Evolutionary conservation across 2,329 filamentous ascomycete species (phyloP), one percentile per base, ranked within the genome.

Genomic region (Claviceps cyperi): DNA sequence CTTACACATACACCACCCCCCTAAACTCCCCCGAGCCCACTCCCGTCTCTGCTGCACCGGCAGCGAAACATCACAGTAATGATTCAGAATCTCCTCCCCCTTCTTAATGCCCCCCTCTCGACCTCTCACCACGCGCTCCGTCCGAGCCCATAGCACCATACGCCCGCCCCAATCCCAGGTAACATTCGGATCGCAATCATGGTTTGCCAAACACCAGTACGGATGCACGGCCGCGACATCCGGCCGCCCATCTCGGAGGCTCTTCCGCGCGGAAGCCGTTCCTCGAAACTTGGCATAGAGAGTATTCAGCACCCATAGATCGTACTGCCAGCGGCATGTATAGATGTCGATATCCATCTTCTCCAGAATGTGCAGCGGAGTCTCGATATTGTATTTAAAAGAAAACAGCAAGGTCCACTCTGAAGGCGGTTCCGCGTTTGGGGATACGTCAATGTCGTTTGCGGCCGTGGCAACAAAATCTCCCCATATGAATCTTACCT

Each of bases 171-270:
- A 96, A 60, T 94, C 86, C 92, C 92, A 98, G 3, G 78, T 78
- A 39, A 97, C 89, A 64, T 95, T 96, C 8, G 92, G 92, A 62
- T 95, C 82, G 67, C 92, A 98, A 64, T 89, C 88, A 64, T 98
- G 92, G 61, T 98, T 98, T 28, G 91, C 90, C 32, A 97, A 74
- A 66, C 90, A 97, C 89, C 92, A 98, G 58, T 94, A 80, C 2
- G 91, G 89, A 67, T 97, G 90, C 28, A 97, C 90, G 28, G 91
- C 91, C 28, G 87, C 88, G 4, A 95, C 84, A 59, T 97, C 92
- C 0, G 92, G 91, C 9, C 86, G 80, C 3, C 89, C 86, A 54
- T 91, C 86, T 57, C 78, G 77, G 0, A 75, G 76, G 54, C 79
- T 88, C 57, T 92, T 83, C 39, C 86, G 78, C 4, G 90, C 91